Evolutionary conservation across 169 alveolate species (phyloP).

Genomic region (Cryptosporidium ryanae): DNA sequence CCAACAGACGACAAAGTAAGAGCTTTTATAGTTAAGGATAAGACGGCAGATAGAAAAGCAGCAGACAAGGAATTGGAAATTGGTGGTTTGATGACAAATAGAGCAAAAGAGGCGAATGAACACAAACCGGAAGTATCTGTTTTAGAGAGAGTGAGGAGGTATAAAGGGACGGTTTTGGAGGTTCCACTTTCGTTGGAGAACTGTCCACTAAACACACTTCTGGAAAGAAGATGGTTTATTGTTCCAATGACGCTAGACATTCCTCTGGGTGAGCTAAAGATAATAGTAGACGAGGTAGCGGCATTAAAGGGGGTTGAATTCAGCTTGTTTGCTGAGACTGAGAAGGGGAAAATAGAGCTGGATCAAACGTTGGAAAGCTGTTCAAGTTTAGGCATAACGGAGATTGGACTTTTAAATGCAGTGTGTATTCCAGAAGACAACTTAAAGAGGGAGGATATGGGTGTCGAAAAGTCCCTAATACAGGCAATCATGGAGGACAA

Average conservation of each 20-base stretch:
- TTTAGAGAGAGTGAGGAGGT: background rate
- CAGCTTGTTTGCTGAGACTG: slow-evolving; percentile 35
- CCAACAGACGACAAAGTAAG: slow-evolving; percentile 37
- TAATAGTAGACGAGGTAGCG: slow-evolving; percentile 39
- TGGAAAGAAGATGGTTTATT: slow-evolving; percentile 55
- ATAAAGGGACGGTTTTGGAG: slow-evolving; percentile 10
- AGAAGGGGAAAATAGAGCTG: slow-evolving; percentile 16
- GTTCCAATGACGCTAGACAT: slow-evolving; percentile 21
- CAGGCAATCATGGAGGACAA: slow-evolving; percentile 39
- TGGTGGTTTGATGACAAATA: background rate
- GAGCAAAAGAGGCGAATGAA: background rate
- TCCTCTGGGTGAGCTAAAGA: slow-evolving; percentile 10
- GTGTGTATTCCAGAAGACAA: slow-evolving; percentile 10
- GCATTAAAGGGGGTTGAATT: slow-evolving; percentile 33
- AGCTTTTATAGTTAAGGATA: slow-evolving; percentile 8
- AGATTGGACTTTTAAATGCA: slow-evolving; percentile 22
- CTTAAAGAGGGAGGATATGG: background rate
- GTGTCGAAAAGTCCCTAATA: background rate
- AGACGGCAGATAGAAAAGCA: background rate
- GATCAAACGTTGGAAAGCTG: slow-evolving; percentile 7
- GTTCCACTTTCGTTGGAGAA: slow-evolving; percentile 40
- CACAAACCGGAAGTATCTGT: background rate
- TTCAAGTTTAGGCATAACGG: slow-evolving; percentile 32
- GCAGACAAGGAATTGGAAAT: background rate
- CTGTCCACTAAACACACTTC: slow-evolving; percentile 63